phyloP scores from a whole-genome alignment of 352 stramenopile genomes.

The Globisporangium okanoganense region DNA sequence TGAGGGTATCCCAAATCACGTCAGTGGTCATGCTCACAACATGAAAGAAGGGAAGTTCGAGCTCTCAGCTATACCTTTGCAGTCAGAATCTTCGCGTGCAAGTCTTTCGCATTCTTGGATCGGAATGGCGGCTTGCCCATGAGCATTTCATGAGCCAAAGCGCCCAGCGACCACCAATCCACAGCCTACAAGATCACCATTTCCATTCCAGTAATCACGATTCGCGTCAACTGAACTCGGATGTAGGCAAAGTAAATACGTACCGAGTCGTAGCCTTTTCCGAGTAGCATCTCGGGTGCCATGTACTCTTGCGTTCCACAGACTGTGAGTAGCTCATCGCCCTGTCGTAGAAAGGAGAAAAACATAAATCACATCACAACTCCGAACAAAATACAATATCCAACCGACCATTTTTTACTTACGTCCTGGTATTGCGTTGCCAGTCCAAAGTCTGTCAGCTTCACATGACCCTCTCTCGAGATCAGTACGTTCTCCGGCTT shows the following conservation, averaged over 20 bases:
- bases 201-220: neutral
- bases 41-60: neutral
- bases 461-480: slow-evolving; percentile 85
- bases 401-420: neutral
- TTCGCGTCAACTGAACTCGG: neutral
- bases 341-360: slow-evolving; percentile 25
- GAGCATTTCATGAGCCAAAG: slow-evolving; percentile 78
- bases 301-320: slow-evolving; percentile 88
- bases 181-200: slow-evolving; percentile 38
- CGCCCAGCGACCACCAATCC: slow-evolving; percentile 85
- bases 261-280: slow-evolving; percentile 80
- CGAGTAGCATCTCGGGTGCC: slow-evolving; percentile 80
- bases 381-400: neutral
- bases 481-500: slow-evolving; percentile 93
- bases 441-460: slow-evolving; percentile 91
- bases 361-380: neutral
- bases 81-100: slow-evolving; percentile 77
- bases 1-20: neutral
- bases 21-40: neutral
- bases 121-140: slow-evolving; percentile 68
- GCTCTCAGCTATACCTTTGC: slow-evolving; percentile 47
- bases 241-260: neutral
- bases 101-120: slow-evolving; percentile 60
- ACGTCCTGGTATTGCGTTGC: slow-evolving; percentile 67
- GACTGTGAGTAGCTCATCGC: slow-evolving; percentile 67